Evolutionary conservation across 345 rosid genomes (phyloP).

Genomic region (Orychophragmus violaceus): DNA sequence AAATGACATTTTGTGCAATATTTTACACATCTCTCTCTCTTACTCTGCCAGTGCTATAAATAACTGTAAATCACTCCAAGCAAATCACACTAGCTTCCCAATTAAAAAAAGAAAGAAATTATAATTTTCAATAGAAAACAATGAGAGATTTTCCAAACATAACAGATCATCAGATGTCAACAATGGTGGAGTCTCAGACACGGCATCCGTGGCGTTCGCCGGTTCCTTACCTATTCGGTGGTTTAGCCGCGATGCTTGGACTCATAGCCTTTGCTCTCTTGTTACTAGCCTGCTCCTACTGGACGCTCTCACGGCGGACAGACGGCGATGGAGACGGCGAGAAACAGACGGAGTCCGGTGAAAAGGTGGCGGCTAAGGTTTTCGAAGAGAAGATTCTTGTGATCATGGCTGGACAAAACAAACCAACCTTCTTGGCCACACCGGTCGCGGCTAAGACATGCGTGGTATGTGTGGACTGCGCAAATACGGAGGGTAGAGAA

Average conservation of each 20-base stretch:
- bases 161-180: constrained; percentile 6
- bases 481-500: not conserved
- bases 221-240: constrained; percentile 72
- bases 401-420: constrained; percentile 68
- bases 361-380: constrained; percentile 19
- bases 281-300: constrained; percentile 71
- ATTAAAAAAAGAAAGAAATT: not conserved
- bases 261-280: constrained; percentile 68
- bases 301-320: constrained; percentile 39
- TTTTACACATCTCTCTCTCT: not conserved
- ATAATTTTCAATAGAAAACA: not conserved
- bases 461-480: not conserved
- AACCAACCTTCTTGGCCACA: constrained; percentile 67
- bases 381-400: constrained; percentile 63
- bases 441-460: constrained; percentile 35
- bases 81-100: constrained; percentile 1
- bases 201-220: constrained; percentile 67
- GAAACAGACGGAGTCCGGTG: constrained; percentile 30
- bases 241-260: constrained; percentile 72
- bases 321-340: constrained; percentile 28
- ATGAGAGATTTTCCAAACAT: constrained; percentile 24
- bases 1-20: constrained; percentile 9
- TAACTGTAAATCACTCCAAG: constrained; percentile 12
- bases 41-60: constrained; percentile 16
- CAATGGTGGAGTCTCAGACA: constrained; percentile 24